Evolutionary conservation across 1,284 basidiomycete species (phyloP), one percentile per base, ranked within the genome.

Genomic region (Tilletia setariae): DNA sequence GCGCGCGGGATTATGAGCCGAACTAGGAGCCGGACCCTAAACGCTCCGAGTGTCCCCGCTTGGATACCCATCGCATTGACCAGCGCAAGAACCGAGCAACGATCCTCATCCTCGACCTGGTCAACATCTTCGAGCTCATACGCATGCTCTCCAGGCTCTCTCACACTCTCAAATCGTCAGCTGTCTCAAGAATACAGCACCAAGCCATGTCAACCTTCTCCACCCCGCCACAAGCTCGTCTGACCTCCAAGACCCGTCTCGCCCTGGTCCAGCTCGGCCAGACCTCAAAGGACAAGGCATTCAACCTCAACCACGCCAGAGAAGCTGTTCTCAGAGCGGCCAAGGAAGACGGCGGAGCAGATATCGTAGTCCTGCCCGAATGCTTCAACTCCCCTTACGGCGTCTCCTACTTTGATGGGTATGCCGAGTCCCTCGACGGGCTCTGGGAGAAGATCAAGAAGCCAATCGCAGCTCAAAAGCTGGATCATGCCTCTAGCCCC

Each of bases 301-400:
- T 72, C 65, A 82, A 82, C 65, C 72, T 82, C 23, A 67, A 70
- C 35, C 76, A 74, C 30, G 80, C 80, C 0, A 66, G 74, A 8
- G 70, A 73, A 64, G 69, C 76, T 9, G 72, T 78, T 23, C 65
- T 74, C 9, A 68, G 44, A 16, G 71, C 65, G 1, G 68, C 65
- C 63, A 51, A 51, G 46, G n/a, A 66, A n/a, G 62, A 66, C 42
- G 53, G 67, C n/a, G 56, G 67, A 4, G 78, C 75, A 8, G 77
- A 77, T 47, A 73, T 82, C 74, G 77, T 77, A 19, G 70, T 77
- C 13, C 56, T 64, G 25, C 76, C 94, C 89, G 95, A 98, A 87
- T 93, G 93, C 85, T 99, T 98, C 86, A 98, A 98, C 84, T 94
- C 92, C 15, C 94, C 94, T 0, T 98, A 98, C 79, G 94, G 94